Evolutionary conservation across 164 flowering plant genomes (phyloP), one percentile per base, ranked within the genome.

Genomic region (Macadamia tetraphylla): DNA sequence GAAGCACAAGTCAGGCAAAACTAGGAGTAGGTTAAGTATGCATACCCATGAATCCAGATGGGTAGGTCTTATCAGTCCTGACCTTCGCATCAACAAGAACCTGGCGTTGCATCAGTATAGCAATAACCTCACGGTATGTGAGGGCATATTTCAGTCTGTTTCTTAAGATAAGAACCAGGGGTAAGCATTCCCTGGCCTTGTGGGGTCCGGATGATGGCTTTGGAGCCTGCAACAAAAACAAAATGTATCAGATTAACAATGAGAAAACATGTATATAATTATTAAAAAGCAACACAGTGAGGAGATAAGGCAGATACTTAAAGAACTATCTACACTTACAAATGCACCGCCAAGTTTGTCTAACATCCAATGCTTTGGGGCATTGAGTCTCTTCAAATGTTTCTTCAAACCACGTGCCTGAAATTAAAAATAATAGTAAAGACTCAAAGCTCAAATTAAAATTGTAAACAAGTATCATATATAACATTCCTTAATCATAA

Each of bases 351-450:
- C 89, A 73, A 86, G 87, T 60, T 86, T 86, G 74, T 84, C 89
- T 62, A 86, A 82, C 89, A 84, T 86, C 87, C 87, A 86, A 75
- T 86, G 87, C 68, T 77, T 82, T 0, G 89, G 89, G 70, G 89
- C 89, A 86, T 86, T 86, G 79, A 86, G 87, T 87, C 89, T 81
- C 84, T 85, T 85, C 81, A 85, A 78, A 69, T 85, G 88, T 60
- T 85, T 85, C 85, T 85, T 86, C 83, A 86, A 77, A 15, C 89
- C 89, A 70, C 87, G 71, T 3, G 89, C 86, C 89, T 86, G 73
- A 35, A 72, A 29, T 17, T 6, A 35, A 35, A 2, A 35, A 35
- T 35, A 35, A 35, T 35, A 5, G 40, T 35, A 35, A 35, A 35
- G 5, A 35, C 40, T 35, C 40, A 35, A 5, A 35, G 40, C 40